Conservation (phyloP, 805 yeast species). For the Metschnikowia cerradonensis region DNA sequence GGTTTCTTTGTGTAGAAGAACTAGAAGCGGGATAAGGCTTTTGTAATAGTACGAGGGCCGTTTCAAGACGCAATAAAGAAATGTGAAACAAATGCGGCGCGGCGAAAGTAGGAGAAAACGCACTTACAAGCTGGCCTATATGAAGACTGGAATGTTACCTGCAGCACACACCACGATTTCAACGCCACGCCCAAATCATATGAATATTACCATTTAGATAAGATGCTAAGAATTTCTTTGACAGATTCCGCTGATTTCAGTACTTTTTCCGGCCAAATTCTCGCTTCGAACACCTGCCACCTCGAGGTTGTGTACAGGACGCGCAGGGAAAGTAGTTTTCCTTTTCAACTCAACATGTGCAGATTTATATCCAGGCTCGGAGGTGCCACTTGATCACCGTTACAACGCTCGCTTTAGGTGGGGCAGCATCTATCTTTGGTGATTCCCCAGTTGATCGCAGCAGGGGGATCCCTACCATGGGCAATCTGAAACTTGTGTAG, state of each 20-base stretch:
- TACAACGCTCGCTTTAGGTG: background rate
- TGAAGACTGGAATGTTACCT: background rate
- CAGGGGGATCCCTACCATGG: background rate
- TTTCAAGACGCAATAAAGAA: conserved; percentile 5
- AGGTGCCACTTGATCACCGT: background rate
- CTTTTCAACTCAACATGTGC: background rate
- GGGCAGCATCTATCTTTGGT: background rate
- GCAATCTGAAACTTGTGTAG: too few species aligned
- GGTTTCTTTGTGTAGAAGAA: conserved; percentile 2
- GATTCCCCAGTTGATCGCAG: background rate
- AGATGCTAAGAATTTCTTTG: background rate
- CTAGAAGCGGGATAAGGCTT: conserved; percentile 1
- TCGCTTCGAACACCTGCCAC: conserved; percentile 1
- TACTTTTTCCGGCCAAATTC: background rate
- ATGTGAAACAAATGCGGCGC: conserved; percentile 6
- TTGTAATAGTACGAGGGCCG: conserved; percentile 1
- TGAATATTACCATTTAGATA: background rate
- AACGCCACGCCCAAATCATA: too few species aligned
- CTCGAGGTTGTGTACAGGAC: background rate
- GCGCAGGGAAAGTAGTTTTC: background rate
- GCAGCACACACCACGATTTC: background rate
- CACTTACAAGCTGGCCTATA: background rate
- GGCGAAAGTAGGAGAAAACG: conserved; percentile 1
- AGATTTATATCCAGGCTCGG: background rate
- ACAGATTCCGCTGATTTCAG: background rate